Percentiles rank a stretch among this genome's conserved stretches.
These are phyloP conservation scores for Crucibulum laeve DNA, from an alignment of 768 basidiomycete genomes.

Conservation along the genomic window DNA sequence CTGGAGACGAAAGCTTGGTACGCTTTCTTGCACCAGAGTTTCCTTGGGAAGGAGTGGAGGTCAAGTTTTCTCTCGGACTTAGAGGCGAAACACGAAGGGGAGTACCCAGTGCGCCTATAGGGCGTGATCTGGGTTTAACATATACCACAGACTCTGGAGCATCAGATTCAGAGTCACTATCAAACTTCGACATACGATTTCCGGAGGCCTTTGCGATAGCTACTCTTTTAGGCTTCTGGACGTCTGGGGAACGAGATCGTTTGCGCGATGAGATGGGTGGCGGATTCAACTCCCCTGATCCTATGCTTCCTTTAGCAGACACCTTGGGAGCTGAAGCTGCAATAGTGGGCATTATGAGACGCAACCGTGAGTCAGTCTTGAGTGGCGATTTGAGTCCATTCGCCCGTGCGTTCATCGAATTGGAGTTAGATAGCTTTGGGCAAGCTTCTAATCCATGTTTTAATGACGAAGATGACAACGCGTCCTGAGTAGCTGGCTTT, in stretches of 20 bases:
- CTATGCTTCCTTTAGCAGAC: too few relatives aligned
- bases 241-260: slow-evolving; percentile 11
- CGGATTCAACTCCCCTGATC: too few relatives aligned
- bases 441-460: too few relatives aligned
- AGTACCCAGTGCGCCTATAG: not conserved
- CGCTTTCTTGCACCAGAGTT: slow-evolving; percentile 4
- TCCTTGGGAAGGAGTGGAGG: slow-evolving; percentile 7
- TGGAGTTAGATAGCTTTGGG: too few relatives aligned
- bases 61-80: slow-evolving; percentile 20
- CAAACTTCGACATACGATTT: slow-evolving; percentile 30
- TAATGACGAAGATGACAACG: too few relatives aligned
- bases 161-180: slow-evolving; percentile 31
- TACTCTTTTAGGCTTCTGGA: slow-evolving; percentile 1
- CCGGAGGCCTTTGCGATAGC: slow-evolving; percentile 5
- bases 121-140: slow-evolving; percentile 20
- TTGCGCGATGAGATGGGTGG: slow-evolving; percentile 7
- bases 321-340: not conserved
- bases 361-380: too few relatives aligned
- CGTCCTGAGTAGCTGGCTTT: too few relatives aligned
- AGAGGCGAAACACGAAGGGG: slow-evolving; percentile 5
- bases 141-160: slow-evolving; percentile 19
- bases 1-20: slow-evolving; percentile 25
- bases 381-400: too few relatives aligned
- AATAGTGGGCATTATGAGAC: too few relatives aligned
- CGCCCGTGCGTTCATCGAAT: too few relatives aligned